Percentiles rank a stretch among this genome's conserved stretches.
phyloP scores from a whole-genome alignment of 768 basidiomycete genomes.

The Dictyophora rubrovolvata region DNA sequence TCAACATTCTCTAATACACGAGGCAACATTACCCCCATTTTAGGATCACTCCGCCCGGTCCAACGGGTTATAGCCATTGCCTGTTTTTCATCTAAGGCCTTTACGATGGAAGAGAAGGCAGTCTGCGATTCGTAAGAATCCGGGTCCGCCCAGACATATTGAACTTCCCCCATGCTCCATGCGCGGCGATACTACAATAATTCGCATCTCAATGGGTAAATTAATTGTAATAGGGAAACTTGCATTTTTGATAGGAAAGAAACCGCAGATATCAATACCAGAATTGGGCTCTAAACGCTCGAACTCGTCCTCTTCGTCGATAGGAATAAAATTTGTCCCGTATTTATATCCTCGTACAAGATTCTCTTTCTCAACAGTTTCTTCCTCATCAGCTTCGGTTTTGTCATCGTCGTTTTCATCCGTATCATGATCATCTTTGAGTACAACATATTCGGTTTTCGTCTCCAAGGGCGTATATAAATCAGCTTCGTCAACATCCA shows the following conservation, averaged over 20 bases:
- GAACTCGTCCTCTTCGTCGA: constrained; percentile 76
- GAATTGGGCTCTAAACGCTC: constrained; percentile 60
- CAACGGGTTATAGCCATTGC: constrained; percentile 75
- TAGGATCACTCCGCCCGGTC: constrained; percentile 74
- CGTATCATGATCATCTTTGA: constrained; percentile 29
- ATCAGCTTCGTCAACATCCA: constrained; percentile 17
- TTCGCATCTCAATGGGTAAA: not conserved
- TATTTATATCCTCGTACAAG: constrained; percentile 81
- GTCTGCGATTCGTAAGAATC: constrained; percentile 60
- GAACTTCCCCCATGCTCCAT: constrained; percentile 72
- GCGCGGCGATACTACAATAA: constrained; percentile 67
- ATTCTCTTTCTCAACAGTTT: constrained; percentile 57
- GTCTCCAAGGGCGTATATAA: constrained; percentile 32
- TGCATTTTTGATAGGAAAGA: constrained; percentile 64
- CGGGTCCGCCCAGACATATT: constrained; percentile 76
- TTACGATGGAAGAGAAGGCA: constrained; percentile 76
- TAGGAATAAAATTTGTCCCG: constrained; percentile 75
- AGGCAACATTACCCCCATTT: constrained; percentile 73
- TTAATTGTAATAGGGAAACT: constrained; percentile 11
- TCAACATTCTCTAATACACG: constrained; percentile 56
- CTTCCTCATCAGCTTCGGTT: not conserved
- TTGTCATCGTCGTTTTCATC: constrained; percentile 31
- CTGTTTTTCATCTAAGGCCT: constrained; percentile 62
- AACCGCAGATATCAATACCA: constrained; percentile 83
- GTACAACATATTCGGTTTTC: constrained; percentile 49